Base-by-base conservation (phyloP, 2,329 filamentous ascomycete species). In the Cordyceps cateniannulata region DNA sequence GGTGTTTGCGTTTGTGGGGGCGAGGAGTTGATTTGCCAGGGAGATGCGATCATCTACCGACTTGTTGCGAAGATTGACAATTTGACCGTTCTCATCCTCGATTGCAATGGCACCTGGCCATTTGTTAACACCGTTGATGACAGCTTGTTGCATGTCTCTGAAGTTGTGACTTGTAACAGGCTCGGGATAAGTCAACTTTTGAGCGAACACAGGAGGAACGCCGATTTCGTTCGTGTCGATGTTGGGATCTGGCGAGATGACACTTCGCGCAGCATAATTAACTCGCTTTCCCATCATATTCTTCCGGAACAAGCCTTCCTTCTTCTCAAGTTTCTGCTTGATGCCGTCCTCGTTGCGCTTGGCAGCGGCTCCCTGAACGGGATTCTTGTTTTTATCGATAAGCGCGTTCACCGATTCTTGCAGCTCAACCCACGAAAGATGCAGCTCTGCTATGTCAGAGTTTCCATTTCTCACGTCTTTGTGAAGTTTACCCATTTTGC, bases 201-300 rank as follows among this genome's bases (percentile, higher is more conserved):
- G 91, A 2, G 95, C 95, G 73, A 99, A 99, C 16, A 98, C 95
- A n/a, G 93, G 91, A 20, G 95, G 95, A 3, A 99, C 93, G 73
- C 95, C 95, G 66, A 99, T 98, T 76, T 99, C 95, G 73, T 96
- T 98, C 20, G 95, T 98, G 74, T 99, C 95, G 69, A 99, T 96
- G 70, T 98, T 99, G 3, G 95, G 95, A 71, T 99, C 95, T 0
- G 95, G 95, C 10, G 93, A 98, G 68, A 99, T 99, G 72, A 99
- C 95, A 82, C 90, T 96, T 73, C 95, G 89, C 42, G 95, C 95
- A 54, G 95, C 95, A 72, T 95, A 98, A 74, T 99, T 98, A 77
- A 99, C 95, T 79, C 95, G 92, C 81, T 99, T 99, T 63, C 95
- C 95, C 95, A 99, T 99, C 95, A 99, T 98, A 76, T 99, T 97